Base-by-base conservation (phyloP, 2,329 filamentous ascomycete genomes). In the Colletotrichum filicis region DNA sequence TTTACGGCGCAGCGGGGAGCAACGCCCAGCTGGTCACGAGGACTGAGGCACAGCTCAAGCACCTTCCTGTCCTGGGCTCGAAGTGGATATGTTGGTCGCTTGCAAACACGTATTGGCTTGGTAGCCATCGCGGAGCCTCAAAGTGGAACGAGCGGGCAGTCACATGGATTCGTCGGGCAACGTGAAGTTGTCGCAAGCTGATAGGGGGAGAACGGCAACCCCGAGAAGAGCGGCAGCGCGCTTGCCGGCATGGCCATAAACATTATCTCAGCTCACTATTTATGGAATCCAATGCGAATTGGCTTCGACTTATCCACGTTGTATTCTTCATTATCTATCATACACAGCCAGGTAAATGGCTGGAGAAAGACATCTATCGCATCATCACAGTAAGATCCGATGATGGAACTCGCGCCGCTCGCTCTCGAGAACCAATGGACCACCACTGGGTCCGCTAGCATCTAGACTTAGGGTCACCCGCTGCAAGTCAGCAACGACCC, bases 381-480 rank as follows among this genome's bases (percentile, higher is more conserved):
- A n/a, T 22, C 11, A 24, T 70, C 55, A 84, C 35, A 80, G 81
- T 55, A 87, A 80, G 19, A 85, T 79, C 66, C 83, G 79, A 1
- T 82, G 82, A 5, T 77, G 79, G 11, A 81, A 70, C 14, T 77
- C 76, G 19, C 79, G 78, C 65, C 79, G 79, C 80, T 93, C 89
- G 52, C 88, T 91, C 77, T 92, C 92, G 28, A 94, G 80, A 30
- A 94, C 85, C 83, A 93, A 85, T 28, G 92, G 91, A 0, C 91
- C 91, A 1, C 91, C 92, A 1, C 88, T 88, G 0, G 88, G 87
- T 0, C 92, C 92, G 74, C 91, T 92, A 1, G 91, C 87, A 79
- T 93, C 92, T 32, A 95, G 80, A 75, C 91, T 93, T 28, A 96
- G 87, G 1, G 93, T 97, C 37, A 94, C 93, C 76, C 90, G 91